Evolutionary conservation across 2,329 filamentous ascomycete genomes (phyloP), one percentile per base, ranked within the genome.

Genomic region (Ustulina deusta): DNA sequence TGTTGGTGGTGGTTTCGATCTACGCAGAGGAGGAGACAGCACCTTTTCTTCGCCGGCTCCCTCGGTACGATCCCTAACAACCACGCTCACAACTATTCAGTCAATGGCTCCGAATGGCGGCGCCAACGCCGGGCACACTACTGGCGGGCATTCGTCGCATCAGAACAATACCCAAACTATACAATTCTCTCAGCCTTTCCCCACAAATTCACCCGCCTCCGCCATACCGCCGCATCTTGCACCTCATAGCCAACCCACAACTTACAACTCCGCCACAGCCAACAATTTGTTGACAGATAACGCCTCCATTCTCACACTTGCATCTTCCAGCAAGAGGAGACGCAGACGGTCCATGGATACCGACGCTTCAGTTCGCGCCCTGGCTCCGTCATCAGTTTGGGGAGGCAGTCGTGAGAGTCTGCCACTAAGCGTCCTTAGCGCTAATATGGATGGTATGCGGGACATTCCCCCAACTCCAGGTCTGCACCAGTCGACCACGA

Each of bases 261-360:
- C 91, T 0, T 95, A 95, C 78, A 87, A 85, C 58, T 88, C 87
- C n/a, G 92, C 92, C 1, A 95, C 91, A 0, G 92, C 93, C 60
- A 94, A 94, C 79, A 93, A 93, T 74, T 85, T 95, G 6, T 83
- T 95, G 38, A 93, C 91, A 1, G 93, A 97, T 78, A 93, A 97
- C 77, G 93, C 93, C 25, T 95, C 92, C 29, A 94, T 97, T 72
- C 81, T 97, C 68, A 97, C 93, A 0, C 84, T 97, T 15, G 93
- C 93, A 2, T 95, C 92, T 3, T 94, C 92, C 0, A 93, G 91
- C 71, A 93, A 95, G 81, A 88, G 91, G 42, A 87, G 90, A 32
- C 89, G 93, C 40, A 87, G 93, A 56, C 88, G 92, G 68, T 94
- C 92, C 34, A 89, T 95, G 80, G 93, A 96, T 78, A 96, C 93